Evolutionary conservation across 176 grass and related monocot genomes (phyloP).

Genomic region (Avena atlantica): DNA sequence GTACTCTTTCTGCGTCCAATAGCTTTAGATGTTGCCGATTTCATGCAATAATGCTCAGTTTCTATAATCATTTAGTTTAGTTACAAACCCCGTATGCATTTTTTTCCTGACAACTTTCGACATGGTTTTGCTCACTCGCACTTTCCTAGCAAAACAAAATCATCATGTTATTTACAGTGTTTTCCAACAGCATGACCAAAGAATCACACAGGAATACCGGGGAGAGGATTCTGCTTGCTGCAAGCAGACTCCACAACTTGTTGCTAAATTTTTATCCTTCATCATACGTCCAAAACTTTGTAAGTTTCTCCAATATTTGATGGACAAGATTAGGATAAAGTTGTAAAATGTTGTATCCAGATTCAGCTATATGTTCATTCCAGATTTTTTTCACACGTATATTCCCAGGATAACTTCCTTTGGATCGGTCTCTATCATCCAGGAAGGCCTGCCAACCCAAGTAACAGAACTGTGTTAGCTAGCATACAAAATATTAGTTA

Average conservation of each 20-base stretch:
- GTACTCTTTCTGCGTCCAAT: conserved; percentile 19
- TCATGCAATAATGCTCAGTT: conserved; percentile 62
- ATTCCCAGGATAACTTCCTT: conserved; percentile 87
- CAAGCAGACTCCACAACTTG: neutral
- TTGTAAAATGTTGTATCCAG: neutral
- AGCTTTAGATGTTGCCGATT: conserved; percentile 53
- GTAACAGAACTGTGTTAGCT: conserved; percentile 34
- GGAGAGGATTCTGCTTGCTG: neutral
- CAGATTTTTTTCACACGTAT: conserved; percentile 60
- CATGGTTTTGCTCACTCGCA: neutral
- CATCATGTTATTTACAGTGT: conserved; percentile 10
- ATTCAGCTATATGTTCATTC: neutral
- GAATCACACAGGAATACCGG: neutral
- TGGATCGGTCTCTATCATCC: conserved; percentile 86
- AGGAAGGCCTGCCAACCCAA: conserved; percentile 71
- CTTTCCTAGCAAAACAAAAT: neutral
- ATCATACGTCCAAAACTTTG: neutral
- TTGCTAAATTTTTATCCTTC: neutral
- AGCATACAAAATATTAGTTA: conserved; percentile 7
- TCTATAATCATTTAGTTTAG: conserved; percentile 69
- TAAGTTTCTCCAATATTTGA: conserved; percentile 16
- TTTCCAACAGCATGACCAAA: neutral
- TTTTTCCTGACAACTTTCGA: neutral
- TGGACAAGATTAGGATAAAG: neutral
- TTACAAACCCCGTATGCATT: conserved; percentile 32